phyloP scores from a whole-genome alignment of 2,329 filamentous ascomycete species.

The Aspergillus carbonarius region DNA sequence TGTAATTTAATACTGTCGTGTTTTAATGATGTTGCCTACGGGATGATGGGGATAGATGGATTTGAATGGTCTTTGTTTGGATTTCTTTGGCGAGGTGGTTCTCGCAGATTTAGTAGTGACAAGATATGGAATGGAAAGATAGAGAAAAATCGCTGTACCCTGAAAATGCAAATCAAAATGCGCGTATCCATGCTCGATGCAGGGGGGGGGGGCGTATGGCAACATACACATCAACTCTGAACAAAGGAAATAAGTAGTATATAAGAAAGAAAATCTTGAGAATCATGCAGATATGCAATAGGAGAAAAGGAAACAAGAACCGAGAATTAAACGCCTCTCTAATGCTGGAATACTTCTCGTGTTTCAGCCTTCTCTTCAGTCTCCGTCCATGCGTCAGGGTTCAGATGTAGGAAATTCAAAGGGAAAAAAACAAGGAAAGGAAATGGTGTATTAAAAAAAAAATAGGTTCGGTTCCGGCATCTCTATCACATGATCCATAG shows the following conservation, averaged over 20 bases:
- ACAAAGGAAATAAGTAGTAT: constrained; percentile 10
- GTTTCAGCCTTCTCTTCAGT: constrained; percentile 17
- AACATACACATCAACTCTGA: constrained; percentile 78
- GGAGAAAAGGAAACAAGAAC: constrained; percentile 10
- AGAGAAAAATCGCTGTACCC: constrained; percentile 17
- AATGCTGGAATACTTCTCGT: constrained; percentile 26
- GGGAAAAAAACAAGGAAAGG: constrained; percentile 14
- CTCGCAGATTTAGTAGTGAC: too few relatives aligned
- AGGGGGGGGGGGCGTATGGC: constrained; percentile 51
- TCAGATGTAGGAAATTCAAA: constrained; percentile 13
- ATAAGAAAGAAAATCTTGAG: constrained; percentile 7
- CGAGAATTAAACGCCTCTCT: constrained; percentile 26
- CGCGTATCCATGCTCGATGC: constrained; percentile 18
- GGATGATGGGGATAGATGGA: too few relatives aligned
- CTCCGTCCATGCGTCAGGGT: constrained; percentile 6
- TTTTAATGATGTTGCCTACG: too few relatives aligned
- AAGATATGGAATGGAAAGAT: background rate
- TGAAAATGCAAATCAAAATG: constrained; percentile 22
- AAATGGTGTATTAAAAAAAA: constrained; percentile 17
- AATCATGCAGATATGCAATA: constrained; percentile 20
- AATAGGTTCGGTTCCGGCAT: constrained; percentile 29
- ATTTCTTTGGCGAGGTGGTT: too few relatives aligned
- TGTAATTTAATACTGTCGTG: too few relatives aligned
- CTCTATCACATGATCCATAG: constrained; percentile 44
- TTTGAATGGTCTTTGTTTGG: too few relatives aligned